Percentiles rank a stretch among this genome's conserved stretches.
These are phyloP conservation scores for Cladosporium velox DNA, from an alignment of 2,329 filamentous ascomycete genomes.

Conservation along the genomic window DNA sequence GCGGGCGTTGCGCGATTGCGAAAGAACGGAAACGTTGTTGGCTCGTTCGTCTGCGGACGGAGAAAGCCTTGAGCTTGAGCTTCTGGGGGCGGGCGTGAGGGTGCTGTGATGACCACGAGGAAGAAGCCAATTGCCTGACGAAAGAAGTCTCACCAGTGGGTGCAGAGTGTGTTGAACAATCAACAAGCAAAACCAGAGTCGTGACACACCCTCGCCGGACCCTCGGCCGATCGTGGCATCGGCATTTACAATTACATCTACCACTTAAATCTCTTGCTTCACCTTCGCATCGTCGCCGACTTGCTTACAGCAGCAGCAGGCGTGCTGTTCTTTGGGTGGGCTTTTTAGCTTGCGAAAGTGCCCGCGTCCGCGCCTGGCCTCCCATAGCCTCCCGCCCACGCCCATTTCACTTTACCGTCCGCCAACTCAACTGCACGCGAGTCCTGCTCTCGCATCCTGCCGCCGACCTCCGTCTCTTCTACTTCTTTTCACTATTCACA, in stretches of 20 bases:
- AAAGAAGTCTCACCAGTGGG: background rate
- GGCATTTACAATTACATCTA: conserved; percentile 1
- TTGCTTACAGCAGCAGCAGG: background rate
- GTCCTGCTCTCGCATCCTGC: background rate
- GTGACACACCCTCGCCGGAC: conserved; percentile 5
- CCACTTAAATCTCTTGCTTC: background rate
- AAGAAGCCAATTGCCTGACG: background rate
- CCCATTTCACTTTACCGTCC: conserved; percentile 6
- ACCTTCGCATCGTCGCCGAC: background rate
- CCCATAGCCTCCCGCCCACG: background rate
- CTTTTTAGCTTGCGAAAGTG: conserved; percentile 18
- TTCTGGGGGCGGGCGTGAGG: background rate
- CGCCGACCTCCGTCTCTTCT: conserved; percentile 8
- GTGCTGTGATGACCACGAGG: background rate
- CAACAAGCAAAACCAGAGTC: background rate
- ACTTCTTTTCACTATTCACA: background rate
- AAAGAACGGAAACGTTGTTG: background rate
- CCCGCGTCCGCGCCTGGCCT: conserved; percentile 9
- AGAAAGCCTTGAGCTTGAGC: background rate
- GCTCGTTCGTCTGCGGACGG: background rate
- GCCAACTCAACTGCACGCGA: conserved; percentile 3
- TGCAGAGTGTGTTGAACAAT: background rate
- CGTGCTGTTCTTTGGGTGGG: conserved; percentile 5
- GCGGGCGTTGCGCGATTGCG: background rate
- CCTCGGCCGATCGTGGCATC: background rate